phyloP scores from a whole-genome alignment of 371 early-diverging fungal species.

The Vairimorpha necatrix region DNA sequence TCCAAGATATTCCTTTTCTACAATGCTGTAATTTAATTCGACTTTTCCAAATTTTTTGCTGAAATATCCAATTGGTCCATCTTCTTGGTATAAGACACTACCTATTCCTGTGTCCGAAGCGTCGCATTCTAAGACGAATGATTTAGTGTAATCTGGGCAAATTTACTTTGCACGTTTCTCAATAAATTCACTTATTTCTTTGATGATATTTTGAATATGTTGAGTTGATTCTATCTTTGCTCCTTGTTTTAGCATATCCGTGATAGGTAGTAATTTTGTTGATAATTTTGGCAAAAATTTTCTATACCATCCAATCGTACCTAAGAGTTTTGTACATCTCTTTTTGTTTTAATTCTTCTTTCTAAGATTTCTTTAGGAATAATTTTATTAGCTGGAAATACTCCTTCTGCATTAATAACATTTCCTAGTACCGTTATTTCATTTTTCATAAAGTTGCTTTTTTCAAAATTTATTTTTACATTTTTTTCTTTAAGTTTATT shows the following conservation, averaged over 20 bases:
- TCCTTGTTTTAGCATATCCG: neutral
- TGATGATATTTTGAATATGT: neutral
- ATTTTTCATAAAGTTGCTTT: neutral
- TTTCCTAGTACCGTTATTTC: conserved; percentile 30
- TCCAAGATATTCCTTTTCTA: conserved; percentile 47
- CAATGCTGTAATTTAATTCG: conserved; percentile 44
- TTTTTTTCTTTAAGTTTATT: neutral
- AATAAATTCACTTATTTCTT: neutral
- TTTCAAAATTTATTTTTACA: conserved; percentile 4
- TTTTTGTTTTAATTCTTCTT: neutral
- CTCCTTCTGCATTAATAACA: neutral
- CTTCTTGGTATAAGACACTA: conserved; percentile 38
- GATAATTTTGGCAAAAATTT: neutral
- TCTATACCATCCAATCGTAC: neutral
- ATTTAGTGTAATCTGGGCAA: conserved; percentile 41
- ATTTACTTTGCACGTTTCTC: neutral
- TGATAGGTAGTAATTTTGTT: neutral
- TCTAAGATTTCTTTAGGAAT: neutral
- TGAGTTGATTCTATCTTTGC: neutral
- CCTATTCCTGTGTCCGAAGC: conserved; percentile 45
- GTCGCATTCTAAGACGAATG: conserved; percentile 44
- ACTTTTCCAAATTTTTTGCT: conserved; percentile 24
- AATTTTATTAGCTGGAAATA: neutral
- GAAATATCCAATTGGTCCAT: conserved; percentile 8
- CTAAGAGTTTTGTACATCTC: neutral